Base-by-base conservation (phyloP, 2,329 filamentous ascomycete genomes). In the Colletotrichum nymphaeae region DNA sequence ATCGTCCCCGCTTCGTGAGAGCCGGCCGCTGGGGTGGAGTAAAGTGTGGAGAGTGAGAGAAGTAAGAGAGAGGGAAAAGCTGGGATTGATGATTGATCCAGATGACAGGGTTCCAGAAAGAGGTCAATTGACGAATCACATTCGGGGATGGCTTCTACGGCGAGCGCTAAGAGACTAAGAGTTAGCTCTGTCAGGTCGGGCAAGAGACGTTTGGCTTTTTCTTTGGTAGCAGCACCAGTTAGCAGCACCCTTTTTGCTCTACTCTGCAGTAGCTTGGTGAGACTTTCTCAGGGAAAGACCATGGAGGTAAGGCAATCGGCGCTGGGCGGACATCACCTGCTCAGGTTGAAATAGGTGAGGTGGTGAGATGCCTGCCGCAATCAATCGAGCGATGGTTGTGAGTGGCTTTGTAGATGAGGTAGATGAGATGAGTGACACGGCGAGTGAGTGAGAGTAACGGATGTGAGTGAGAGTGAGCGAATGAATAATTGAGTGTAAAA, bases 41-140 rank as follows among this genome's bases (percentile, higher is more conserved):
- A 35, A 53, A 66, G 53, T 57, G 35, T 55, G 55, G 69, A 63
- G 69, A 66, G 57, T 53, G 57, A 52, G 42, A 28, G 37, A 55
- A 52, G 30, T 14, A 46, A 64, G 14, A 49, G 42, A n/a, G 19
- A n/a, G 42, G 55, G 53, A 42, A 53, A 56, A 59, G 37, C 28
- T 46, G 59, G 35, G 32, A 24, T 37, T 66, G 30, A 53, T 57
- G 8, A n/a, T 37, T 66, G 30, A 53, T 57, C 26, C 58, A 55
- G 59, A 69, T 56, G 35, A 35, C 65, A 64, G 66, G 70, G 70
- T 65, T 65, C 60, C 59, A 52, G 60, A 73, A 69, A 55, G 59
- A 63, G 65, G 70, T 55, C 63, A 64, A 73, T 73, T 73, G 70
- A 7, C 67, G 46, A 73, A 73, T 73, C 60, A 73, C 60, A 65